Conservation (phyloP, 1,284 basidiomycete genomes). For the Cronartium ribicola region DNA sequence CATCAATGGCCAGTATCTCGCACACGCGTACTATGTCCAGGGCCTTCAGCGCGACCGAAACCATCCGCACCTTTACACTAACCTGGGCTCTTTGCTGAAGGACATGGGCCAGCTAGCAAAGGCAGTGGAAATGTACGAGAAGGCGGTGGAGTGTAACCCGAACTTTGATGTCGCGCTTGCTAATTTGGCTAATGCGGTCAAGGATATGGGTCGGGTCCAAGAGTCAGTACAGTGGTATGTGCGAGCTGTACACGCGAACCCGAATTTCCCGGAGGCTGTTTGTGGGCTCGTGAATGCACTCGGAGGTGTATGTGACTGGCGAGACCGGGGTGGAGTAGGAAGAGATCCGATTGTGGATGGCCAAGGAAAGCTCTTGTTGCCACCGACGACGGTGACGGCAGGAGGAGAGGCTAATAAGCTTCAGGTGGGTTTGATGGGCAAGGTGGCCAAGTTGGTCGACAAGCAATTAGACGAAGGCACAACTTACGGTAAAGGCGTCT, state of each 20-base stretch:
- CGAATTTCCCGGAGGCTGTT: constrained; percentile 60
- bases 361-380: constrained; percentile 27
- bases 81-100: constrained; percentile 62
- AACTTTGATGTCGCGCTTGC: constrained; percentile 62
- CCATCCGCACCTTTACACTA: constrained; percentile 63
- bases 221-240: constrained; percentile 61
- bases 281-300: constrained; percentile 60
- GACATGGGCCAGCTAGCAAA: constrained; percentile 59
- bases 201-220: constrained; percentile 57
- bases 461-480: constrained; percentile 57
- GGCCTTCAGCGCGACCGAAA: constrained; percentile 59
- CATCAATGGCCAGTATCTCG: constrained; percentile 54
- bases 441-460: constrained; percentile 56
- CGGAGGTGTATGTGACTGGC: constrained; percentile 61
- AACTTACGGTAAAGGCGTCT: constrained; percentile 53
- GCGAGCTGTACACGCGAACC: constrained; percentile 58
- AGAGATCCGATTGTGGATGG: constrained; percentile 25
- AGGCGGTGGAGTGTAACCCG: constrained; percentile 59
- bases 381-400: constrained; percentile 15
- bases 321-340: constrained; percentile 54
- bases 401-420: constrained; percentile 43
- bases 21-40: constrained; percentile 59
- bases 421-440: constrained; percentile 55
- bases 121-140: constrained; percentile 58
- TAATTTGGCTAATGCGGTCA: constrained; percentile 62